phyloP scores from a whole-genome alignment of 768 basidiomycete genomes.

The Mycena olivaceomarginata region DNA sequence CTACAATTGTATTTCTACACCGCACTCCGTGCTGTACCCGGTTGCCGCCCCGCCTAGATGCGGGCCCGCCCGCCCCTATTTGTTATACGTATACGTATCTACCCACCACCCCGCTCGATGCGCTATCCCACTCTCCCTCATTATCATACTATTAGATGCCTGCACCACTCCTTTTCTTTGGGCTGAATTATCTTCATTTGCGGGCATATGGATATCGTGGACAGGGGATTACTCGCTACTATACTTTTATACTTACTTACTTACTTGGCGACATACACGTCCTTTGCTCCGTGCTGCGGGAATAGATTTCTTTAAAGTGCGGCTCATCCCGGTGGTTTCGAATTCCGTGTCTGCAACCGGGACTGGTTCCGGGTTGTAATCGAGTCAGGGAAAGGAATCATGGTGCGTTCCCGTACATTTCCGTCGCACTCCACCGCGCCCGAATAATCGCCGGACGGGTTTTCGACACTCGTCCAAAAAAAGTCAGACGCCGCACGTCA shows the following conservation, averaged over 20 bases:
- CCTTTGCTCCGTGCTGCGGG: neutral
- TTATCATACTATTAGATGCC: slow-evolving; percentile 6
- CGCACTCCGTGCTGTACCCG: slow-evolving; percentile 20
- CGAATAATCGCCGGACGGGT: too few relatives aligned
- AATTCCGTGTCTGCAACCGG: too few relatives aligned
- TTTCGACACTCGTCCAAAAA: too few relatives aligned
- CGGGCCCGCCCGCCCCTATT: neutral
- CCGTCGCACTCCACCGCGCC: too few relatives aligned
- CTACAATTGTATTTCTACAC: slow-evolving; percentile 36
- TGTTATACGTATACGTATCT: neutral
- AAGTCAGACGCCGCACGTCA: neutral
- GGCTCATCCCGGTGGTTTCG: too few relatives aligned
- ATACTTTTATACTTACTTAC: neutral
- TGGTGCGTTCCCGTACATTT: too few relatives aligned
- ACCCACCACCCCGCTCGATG: slow-evolving; percentile 24
- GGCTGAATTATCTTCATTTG: slow-evolving; percentile 29
- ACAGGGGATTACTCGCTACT: neutral
- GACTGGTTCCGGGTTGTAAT: too few relatives aligned
- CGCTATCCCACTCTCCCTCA: slow-evolving; percentile 27
- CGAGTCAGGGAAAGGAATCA: too few relatives aligned
- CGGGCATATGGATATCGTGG: slow-evolving; percentile 35
- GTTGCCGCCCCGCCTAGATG: slow-evolving; percentile 18
- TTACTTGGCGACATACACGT: neutral
- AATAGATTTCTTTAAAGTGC: slow-evolving; percentile 29
- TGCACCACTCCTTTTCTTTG: slow-evolving; percentile 14